Evolutionary conservation across 352 stramenopile species (phyloP).

Genomic region (Saprolegnia diclina): DNA sequence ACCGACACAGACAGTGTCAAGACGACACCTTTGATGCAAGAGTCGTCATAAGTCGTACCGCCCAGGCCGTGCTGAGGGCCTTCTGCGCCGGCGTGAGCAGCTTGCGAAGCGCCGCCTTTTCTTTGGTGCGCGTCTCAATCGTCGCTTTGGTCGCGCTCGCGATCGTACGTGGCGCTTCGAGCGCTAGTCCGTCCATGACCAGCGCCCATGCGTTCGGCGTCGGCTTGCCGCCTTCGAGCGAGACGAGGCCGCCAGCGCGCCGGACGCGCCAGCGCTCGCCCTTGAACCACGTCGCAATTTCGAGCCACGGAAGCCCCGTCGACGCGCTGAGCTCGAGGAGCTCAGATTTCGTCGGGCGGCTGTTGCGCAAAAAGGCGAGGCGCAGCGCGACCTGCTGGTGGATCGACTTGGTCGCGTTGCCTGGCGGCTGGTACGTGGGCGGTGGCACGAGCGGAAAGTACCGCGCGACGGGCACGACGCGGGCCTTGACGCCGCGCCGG

Average conservation of each 20-base stretch:
- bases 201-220: neutral
- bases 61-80: conserved; percentile 20
- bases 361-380: conserved; percentile 20
- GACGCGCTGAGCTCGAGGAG: conserved; percentile 14
- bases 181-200: neutral
- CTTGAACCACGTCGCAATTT: conserved; percentile 27
- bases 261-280: conserved; percentile 18
- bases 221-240: neutral
- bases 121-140: conserved; percentile 5
- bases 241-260: conserved; percentile 11
- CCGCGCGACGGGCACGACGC: conserved; percentile 18
- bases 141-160: neutral
- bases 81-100: conserved; percentile 6
- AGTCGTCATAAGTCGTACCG: neutral
- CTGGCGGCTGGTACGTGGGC: conserved; percentile 17
- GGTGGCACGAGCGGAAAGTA: conserved; percentile 27
- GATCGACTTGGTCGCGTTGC: conserved; percentile 27
- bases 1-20: neutral
- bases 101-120: conserved; percentile 9
- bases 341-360: conserved; percentile 6
- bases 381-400: conserved; percentile 25
- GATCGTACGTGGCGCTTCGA: neutral
- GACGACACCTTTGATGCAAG: neutral
- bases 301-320: conserved; percentile 17
- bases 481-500: conserved; percentile 4